Base-by-base conservation (phyloP, 2,329 filamentous ascomycete genomes). In the Curvularia lunata region DNA sequence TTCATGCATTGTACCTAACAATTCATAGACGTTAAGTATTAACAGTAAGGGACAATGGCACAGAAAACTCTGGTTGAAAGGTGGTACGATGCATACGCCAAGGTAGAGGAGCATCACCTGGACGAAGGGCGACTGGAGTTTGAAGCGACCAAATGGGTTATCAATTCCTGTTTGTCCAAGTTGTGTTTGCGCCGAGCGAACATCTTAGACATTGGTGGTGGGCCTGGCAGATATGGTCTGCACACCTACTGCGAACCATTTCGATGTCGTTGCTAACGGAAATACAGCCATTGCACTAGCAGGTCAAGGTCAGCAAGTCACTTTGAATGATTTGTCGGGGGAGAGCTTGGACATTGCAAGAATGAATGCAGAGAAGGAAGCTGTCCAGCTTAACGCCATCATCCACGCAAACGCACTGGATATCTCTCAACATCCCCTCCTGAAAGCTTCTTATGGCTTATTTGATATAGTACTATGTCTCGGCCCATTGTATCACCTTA, bases 71-170 rank as follows among this genome's bases (percentile, higher is more conserved):
- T 50, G n/a, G 48, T 50, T 37, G 34, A 50, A 40, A 50, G 9
- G 19, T 50, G 34, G 48, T 50, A 50, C 23, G 48, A 50, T 27
- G 47, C 48, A 25, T 34, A 50, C 34, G 37, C 34, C 32, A 16
- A 50, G 27, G 48, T 16, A 28, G 48, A 50, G 34, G 48, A 50
- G 38, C 32, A 41, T 32, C 48, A 34, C 34, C 23, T 50, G 5
- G 48, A 50, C 21, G 48, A 50, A 41, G 48, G 48, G 13, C 48
- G 48, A 28, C 48, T 50, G 34, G 48, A 50, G 12, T 50, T 50
- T 18, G 48, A 50, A 41, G 34, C 41, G 9, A 50, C 48, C 48
- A 40, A 38, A 34, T 16, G 48, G 34, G 13, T 3, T 28, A 50
- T 42, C 21, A 19, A 41, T 25, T 50, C 48, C 32, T 50, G 32